Evolutionary conservation across 306 rosid genomes (phyloP).

Genomic region (Macrotyloma uniflorum): DNA sequence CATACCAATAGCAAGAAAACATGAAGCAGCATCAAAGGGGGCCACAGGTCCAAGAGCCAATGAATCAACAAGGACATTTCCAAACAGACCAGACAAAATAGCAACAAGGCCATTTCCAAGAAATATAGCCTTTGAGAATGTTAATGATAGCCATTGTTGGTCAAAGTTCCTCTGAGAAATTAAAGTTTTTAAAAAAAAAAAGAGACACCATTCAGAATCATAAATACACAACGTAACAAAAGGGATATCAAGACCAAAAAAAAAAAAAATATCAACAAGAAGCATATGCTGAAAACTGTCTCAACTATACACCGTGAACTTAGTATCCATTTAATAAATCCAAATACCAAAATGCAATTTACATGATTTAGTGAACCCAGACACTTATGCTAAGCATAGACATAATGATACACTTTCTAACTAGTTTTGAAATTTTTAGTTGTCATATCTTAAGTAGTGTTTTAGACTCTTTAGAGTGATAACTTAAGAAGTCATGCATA

Average conservation of each 20-base stretch:
- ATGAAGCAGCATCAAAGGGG: conserved; percentile 97
- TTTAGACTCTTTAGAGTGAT: background rate
- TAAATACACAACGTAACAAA: conserved; percentile 28
- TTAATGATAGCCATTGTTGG: conserved; percentile 90
- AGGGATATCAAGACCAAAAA: conserved; percentile 22
- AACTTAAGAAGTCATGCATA: background rate
- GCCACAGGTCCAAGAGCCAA: conserved; percentile 92
- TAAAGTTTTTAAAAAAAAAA: background rate
- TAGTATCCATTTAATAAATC: conserved; percentile 2
- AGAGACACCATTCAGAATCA: conserved; percentile 31
- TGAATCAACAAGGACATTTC: conserved; percentile 85
- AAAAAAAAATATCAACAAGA: background rate
- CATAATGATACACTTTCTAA: background rate
- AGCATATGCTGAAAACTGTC: conserved; percentile 16
- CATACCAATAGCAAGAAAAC: conserved; percentile 96
- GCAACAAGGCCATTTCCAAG: conserved; percentile 95
- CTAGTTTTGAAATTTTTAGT: background rate
- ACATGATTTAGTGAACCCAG: background rate
- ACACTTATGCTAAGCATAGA: background rate
- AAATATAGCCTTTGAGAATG: conserved; percentile 93
- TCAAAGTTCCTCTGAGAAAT: conserved; percentile 88
- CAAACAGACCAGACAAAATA: conserved; percentile 85
- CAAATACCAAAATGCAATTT: conserved; percentile 13
- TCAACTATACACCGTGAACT: background rate
- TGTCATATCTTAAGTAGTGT: background rate